Percentiles rank a stretch among this genome's conserved stretches.
These are phyloP conservation scores for Pestalotiopsis sp. DNA, from an alignment of 2,329 filamentous ascomycete genomes.

Conservation along the genomic window DNA sequence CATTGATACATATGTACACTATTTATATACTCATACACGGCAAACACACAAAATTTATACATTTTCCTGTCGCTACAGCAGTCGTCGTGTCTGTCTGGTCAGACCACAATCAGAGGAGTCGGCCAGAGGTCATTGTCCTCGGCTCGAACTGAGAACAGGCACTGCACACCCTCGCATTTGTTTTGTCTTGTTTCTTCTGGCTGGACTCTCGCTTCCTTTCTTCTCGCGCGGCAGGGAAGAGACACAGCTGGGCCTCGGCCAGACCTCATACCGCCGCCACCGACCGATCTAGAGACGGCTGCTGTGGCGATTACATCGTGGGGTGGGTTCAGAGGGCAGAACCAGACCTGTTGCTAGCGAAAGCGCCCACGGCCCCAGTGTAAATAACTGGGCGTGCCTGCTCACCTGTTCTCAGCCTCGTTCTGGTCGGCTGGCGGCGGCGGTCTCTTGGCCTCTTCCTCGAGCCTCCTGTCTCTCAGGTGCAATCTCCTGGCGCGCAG, in stretches of 20 bases:
- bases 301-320: no score
- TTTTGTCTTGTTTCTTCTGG: no score
- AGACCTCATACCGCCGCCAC: no score
- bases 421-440: slow-evolving; percentile 14
- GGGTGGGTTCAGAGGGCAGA: no score
- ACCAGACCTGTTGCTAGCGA: no score
- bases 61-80: no score
- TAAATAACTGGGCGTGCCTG: background rate
- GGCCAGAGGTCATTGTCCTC: background rate
- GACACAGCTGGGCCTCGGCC: no score
- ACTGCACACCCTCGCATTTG: no score
- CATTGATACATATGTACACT: slow-evolving; percentile 16
- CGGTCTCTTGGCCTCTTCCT: slow-evolving; percentile 34
- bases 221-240: no score
- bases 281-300: no score
- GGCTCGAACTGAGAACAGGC: background rate
- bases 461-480: slow-evolving; percentile 68
- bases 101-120: background rate
- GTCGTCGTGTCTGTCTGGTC: background rate
- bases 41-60: background rate
- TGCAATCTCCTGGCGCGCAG: slow-evolving; percentile 67
- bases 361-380: background rate
- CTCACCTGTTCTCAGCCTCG: background rate
- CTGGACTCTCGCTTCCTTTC: no score
- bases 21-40: slow-evolving; percentile 14